phyloP scores from a whole-genome alignment of 2,329 filamentous ascomycete genomes.

The Colletotrichum lini region DNA sequence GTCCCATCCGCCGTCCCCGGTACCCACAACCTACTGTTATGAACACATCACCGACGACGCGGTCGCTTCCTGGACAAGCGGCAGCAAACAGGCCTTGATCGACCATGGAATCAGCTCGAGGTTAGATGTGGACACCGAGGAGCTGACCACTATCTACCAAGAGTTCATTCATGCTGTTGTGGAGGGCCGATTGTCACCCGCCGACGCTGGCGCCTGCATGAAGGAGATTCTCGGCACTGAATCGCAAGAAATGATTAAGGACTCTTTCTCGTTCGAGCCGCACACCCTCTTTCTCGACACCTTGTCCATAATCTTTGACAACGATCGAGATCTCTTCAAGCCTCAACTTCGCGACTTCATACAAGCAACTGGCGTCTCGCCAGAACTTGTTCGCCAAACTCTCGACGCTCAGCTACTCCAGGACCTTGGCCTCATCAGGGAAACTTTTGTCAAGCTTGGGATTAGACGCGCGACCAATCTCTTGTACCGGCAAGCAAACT shows the following conservation, averaged over 20 bases:
- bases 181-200: conserved; percentile 75
- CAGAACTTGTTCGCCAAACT: conserved; percentile 81
- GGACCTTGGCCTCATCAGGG: conserved; percentile 83
- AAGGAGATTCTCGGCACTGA: conserved; percentile 79
- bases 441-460: conserved; percentile 86
- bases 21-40: conserved; percentile 75
- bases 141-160: conserved; percentile 82
- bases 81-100: conserved; percentile 75
- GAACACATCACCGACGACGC: conserved; percentile 80
- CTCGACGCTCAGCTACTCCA: conserved; percentile 86
- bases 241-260: conserved; percentile 64
- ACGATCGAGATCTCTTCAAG: conserved; percentile 68
- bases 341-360: conserved; percentile 77
- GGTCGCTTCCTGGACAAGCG: conserved; percentile 77
- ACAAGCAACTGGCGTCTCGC: conserved; percentile 79
- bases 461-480: conserved; percentile 94
- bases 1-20: conserved; percentile 50
- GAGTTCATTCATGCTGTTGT: conserved; percentile 86
- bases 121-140: conserved; percentile 76
- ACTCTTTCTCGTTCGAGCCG: conserved; percentile 70
- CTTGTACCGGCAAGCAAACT: conserved; percentile 95
- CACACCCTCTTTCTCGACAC: conserved; percentile 86
- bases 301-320: conserved; percentile 83
- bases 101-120: conserved; percentile 75
- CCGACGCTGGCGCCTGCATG: conserved; percentile 79